Evolutionary conservation across 1,284 basidiomycete species (phyloP).

Genomic region (Cryptococcus sp.): DNA sequence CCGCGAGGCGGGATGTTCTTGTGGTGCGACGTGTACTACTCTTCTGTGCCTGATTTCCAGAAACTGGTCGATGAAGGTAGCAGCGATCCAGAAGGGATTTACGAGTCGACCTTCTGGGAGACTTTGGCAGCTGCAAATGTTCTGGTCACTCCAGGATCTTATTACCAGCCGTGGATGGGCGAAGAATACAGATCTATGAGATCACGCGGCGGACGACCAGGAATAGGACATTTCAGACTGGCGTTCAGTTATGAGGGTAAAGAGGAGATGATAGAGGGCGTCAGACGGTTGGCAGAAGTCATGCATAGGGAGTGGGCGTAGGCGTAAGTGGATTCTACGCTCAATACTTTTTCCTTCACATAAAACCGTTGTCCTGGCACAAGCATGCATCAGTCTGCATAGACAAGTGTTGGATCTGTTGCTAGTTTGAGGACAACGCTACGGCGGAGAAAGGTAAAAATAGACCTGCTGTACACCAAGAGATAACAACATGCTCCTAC

Average conservation of each 20-base stretch:
- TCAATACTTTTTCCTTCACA: no score
- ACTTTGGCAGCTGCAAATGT: slow-evolving; percentile 21
- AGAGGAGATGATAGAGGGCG: slow-evolving; percentile 25
- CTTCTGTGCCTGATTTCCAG: slow-evolving; percentile 21
- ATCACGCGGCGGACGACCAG: slow-evolving; percentile 17
- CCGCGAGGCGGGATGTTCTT: slow-evolving; percentile 55
- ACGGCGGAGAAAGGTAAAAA: no score
- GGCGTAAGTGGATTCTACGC: not conserved
- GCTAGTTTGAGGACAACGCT: no score
- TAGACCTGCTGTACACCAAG: no score
- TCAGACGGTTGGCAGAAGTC: slow-evolving; percentile 21
- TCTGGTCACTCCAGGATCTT: slow-evolving; percentile 33
- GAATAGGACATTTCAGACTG: slow-evolving; percentile 30
- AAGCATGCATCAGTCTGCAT: no score
- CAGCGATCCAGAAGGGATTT: slow-evolving; percentile 18
- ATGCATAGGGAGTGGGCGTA: slow-evolving; percentile 12
- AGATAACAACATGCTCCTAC: no score
- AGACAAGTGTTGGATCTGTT: no score
- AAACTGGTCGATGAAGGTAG: slow-evolving; percentile 2
- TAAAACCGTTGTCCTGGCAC: no score
- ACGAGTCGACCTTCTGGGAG: slow-evolving; percentile 27
- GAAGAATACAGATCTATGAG: slow-evolving; percentile 9
- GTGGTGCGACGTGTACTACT: slow-evolving; percentile 34
- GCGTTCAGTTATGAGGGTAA: slow-evolving; percentile 28
- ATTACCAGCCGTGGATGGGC: slow-evolving; percentile 29